phyloP scores from a whole-genome alignment of 2,329 filamentous ascomycete species.

The Colletotrichum tofieldiae region DNA sequence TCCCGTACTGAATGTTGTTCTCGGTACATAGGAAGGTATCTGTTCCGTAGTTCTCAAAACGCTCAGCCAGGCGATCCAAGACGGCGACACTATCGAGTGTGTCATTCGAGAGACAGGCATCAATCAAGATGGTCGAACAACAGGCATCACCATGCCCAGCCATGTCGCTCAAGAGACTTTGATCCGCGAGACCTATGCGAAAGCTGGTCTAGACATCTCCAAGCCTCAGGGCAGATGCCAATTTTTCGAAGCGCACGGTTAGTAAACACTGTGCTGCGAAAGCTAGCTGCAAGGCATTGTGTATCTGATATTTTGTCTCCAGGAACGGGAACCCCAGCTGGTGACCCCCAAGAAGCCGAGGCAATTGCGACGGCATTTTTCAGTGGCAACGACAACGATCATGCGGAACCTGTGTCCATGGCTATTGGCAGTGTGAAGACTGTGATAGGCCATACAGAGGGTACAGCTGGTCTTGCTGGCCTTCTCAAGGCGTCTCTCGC shows the following conservation, averaged over 20 bases:
- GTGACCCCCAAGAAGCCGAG: conserved; percentile 58
- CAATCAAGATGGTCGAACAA: conserved; percentile 45
- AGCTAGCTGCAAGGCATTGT: too few relatives aligned
- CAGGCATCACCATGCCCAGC: conserved; percentile 55
- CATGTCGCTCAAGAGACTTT: conserved; percentile 47
- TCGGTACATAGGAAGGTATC: conserved; percentile 62
- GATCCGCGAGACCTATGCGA: conserved; percentile 49
- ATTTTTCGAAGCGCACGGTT: conserved; percentile 53
- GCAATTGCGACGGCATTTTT: conserved; percentile 48
- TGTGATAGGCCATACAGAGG: conserved; percentile 49
- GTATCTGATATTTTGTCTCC: too few relatives aligned
- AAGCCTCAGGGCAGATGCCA: conserved; percentile 36
- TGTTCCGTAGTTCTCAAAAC: conserved; percentile 63
- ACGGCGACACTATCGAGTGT: conserved; percentile 47
- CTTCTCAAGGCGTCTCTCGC: conserved; percentile 46
- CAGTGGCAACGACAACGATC: too few relatives aligned
- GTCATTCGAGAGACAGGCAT: conserved; percentile 46
- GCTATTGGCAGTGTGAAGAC: conserved; percentile 22
- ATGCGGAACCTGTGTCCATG: not conserved
- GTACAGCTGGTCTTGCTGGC: conserved; percentile 47
- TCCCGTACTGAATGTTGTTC: not conserved
- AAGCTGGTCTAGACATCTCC: conserved; percentile 25
- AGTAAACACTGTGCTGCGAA: too few relatives aligned
- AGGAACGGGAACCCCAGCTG: conserved; percentile 69
- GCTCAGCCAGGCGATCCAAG: conserved; percentile 58